Evolutionary conservation across 108 stramenopile species (phyloP), one percentile per base, ranked within the genome.

Genomic region (Cylindrotheca closterium): DNA sequence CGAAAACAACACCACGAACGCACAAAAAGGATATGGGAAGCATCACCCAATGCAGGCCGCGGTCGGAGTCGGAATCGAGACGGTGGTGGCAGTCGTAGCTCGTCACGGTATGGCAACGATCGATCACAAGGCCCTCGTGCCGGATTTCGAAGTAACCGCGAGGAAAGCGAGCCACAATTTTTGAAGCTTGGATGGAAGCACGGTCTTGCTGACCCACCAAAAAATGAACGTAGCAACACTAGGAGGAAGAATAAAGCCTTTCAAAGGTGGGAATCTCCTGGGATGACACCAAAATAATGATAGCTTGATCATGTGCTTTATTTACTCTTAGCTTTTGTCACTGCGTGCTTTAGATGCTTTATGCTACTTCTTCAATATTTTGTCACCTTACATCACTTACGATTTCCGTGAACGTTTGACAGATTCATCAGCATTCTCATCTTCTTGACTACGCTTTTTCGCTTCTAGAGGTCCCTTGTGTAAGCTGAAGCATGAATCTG

Each of bases 151-250:
- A 7, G 37, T 10, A 42, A 7, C 37, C 10, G 15, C 7, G 37
- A 15, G 15, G 37, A 42, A 15, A 42, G 37, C 37, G 37, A 42
- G 10, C 10, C 7, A 42, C 37, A 42, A 42, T 64, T 64, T 22
- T 24, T 21, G 28, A 64, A 53, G 25, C 28, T 64, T 49, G 63
- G 63, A 8, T 64, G 63, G 63, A 42, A 42, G 37, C 7, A 15
- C 15, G 37, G 37, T 15, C 7, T 42, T 7, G 15, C 37, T 10
- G 37, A 42, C 15, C 7, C 7, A 15, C 15, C 37, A 10, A 42
- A 7, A 15, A 7, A 42, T 10, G 37, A 15, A 10, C 10, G 37
- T 10, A 10, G 10, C 15, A 42, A 42, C 15, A 42, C 37, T 15
- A 42, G 37, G 15, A 42, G 37, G 15, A 42, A 42, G 37, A 42